Evolutionary conservation across 2,329 filamentous ascomycete genomes (phyloP).

Genomic region (Xylariaceae sp.): DNA sequence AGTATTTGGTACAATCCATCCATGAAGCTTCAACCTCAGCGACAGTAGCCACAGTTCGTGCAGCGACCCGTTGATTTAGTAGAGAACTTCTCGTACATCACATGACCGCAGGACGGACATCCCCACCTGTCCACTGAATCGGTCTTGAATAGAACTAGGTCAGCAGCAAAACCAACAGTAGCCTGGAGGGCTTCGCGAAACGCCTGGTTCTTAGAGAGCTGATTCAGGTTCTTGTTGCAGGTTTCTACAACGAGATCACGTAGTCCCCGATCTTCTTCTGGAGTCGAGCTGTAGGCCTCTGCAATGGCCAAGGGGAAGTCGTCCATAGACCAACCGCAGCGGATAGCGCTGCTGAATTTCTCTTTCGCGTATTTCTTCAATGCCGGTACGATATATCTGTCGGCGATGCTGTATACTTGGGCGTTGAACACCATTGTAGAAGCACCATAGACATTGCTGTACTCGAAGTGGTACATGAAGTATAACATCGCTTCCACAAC

Average conservation of each 20-base stretch:
- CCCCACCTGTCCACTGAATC: no score
- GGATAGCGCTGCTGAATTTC: background rate
- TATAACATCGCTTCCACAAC: background rate
- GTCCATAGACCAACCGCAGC: background rate
- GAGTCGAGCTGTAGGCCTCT: background rate
- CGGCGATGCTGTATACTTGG: background rate
- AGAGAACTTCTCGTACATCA: no score
- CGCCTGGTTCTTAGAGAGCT: background rate
- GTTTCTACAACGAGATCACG: background rate
- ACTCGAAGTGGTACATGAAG: slow-evolving; percentile 2
- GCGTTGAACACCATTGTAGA: background rate
- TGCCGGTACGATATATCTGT: background rate
- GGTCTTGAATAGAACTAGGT: background rate
- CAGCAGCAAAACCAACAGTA: background rate
- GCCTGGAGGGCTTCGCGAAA: background rate
- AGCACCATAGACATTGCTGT: background rate
- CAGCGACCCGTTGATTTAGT: no score
- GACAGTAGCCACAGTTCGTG: no score
- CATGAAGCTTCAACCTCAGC: no score
- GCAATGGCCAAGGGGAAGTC: background rate
- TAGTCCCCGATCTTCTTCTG: background rate
- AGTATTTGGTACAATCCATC: no score
- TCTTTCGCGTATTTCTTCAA: background rate
- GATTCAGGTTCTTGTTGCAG: background rate
- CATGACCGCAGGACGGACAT: no score